phyloP scores from a whole-genome alignment of 2,329 filamentous ascomycete species.

The Alternaria conjuncta region DNA sequence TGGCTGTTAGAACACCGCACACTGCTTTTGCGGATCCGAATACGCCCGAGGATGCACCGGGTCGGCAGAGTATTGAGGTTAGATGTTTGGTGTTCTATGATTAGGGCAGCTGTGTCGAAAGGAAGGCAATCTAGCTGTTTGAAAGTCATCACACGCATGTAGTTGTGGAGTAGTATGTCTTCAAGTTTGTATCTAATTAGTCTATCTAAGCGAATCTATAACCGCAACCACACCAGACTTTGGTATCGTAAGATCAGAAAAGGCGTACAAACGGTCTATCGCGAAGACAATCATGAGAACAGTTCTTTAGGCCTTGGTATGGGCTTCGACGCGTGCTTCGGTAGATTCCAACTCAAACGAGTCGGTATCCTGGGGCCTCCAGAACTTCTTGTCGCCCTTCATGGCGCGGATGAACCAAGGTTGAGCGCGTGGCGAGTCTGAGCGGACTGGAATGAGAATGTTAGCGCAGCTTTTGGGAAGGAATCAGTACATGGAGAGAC shows the following conservation, averaged over 20 bases:
- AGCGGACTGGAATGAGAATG: constrained; percentile 10
- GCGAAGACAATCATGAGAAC: no score
- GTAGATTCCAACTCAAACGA: constrained; percentile 32
- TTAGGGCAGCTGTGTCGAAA: constrained; percentile 17
- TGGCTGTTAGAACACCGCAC: constrained; percentile 65
- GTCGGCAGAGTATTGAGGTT: constrained; percentile 69
- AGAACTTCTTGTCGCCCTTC: constrained; percentile 34
- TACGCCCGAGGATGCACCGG: constrained; percentile 58
- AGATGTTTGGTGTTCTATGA: constrained; percentile 68
- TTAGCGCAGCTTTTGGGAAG: neutral
- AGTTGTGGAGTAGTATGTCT: neutral
- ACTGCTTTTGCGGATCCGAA: constrained; percentile 66
- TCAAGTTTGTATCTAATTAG: neutral
- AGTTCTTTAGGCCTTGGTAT: constrained; percentile 5
- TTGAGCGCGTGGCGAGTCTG: constrained; percentile 31
- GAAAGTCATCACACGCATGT: neutral
- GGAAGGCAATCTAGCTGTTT: neutral
- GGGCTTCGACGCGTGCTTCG: constrained; percentile 4
- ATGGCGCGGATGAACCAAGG: constrained; percentile 35
- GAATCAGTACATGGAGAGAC: constrained; percentile 2
- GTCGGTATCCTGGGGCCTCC: constrained; percentile 25
- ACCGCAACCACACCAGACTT: neutral
- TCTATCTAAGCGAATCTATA: neutral
- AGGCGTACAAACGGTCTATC: neutral
- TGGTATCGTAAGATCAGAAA: neutral